Base-by-base conservation (phyloP, 345 rosid species). In the Clarkia xantiana region DNA sequence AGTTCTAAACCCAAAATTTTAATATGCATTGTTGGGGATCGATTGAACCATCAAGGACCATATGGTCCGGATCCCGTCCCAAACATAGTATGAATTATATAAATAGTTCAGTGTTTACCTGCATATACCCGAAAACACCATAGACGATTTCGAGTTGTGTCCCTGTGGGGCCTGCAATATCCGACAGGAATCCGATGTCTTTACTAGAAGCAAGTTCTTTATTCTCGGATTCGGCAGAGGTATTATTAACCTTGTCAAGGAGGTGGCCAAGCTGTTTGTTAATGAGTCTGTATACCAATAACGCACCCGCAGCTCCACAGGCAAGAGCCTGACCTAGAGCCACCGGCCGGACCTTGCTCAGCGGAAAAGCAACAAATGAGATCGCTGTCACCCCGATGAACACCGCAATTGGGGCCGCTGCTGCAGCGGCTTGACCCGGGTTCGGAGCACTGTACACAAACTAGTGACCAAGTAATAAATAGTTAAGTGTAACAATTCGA, bases 381-480 rank as follows among this genome's bases (percentile, higher is more conserved):
- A 91, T 91, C 17, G 80, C 73, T 0, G 94, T 79, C n/a, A 81
- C 83, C 15, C 94, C 94, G 14, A 74, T 14, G 61, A 86, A 91
- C 42, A 86, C 85, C 0, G 89, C 89, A 0, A 84, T 51, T 0
- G 96, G 98, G 14, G 96, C 98, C 0, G 93, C 94, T 0, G 94
- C 57, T 0, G 94, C 96, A 0, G 93, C 98, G 0, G 96, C 96
- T 76, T 68, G 86, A 44, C 98, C 98, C 1, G 94, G 96, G 71
- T 91, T 86, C 42, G 71, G 80, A 73, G 97, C 97, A 63, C 96
- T 81, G 78, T 90, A 90, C 41, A 86, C 96, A 70, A 91, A 91
- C 96, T 86, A n/a, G n/a, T n/a, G 63, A 61, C 15, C 60, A 3
- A 42, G 14, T 54, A 59, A 45, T 60, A 10, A 52, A 18, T 14